Evolutionary conservation across 371 early-diverging fungal genomes (phyloP), one percentile per base, ranked within the genome.

Genomic region (Apophysomyces ossiformis): DNA sequence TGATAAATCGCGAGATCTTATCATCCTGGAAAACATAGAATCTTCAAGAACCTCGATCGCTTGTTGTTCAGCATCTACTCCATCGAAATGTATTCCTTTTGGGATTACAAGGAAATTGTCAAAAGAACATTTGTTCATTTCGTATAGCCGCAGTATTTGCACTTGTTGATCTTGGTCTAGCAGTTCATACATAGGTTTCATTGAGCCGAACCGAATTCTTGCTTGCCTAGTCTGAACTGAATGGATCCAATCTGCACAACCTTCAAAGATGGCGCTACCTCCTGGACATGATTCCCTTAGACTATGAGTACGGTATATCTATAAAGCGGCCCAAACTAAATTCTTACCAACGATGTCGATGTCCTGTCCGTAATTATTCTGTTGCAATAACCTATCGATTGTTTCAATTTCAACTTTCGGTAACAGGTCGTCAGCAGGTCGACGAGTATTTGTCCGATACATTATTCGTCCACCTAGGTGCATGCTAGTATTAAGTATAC

Each of bases 71-170:
- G 50, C 50, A 0, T 50, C 50, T 18, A 8, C 21, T 50, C 50
- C 50, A 3, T 50, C 50, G 21, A 50, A 50, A 18, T 50, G 50
- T 18, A 50, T 5, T 21, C 50, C 50, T 50, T 50, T 50, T n/a
- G 50, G 16, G 6, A 50, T 3, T 9, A 18, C 50, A 18, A 26
- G 50, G 21, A 50, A 50, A 7, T 0, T 6, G 9, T 50, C 21
- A 35, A 50, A 4, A 21, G 4, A 2, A 18, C 7, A n/a, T 4
- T 15, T 15, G 18, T 9, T 18, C 41, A 11, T 7, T 9, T 18
- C 21, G 6, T 50, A 50, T 50, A 50, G 9, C 7, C 7, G 15
- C 7, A 7, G 6, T 5, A 50, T 21, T 21, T 50, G 21, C 16
- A 7, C 0, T 18, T 21, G 50, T 9, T 18, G 50, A 6, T 50